Conservation (phyloP, 2,329 filamentous ascomycete genomes). For the Diaporthe sp. region DNA sequence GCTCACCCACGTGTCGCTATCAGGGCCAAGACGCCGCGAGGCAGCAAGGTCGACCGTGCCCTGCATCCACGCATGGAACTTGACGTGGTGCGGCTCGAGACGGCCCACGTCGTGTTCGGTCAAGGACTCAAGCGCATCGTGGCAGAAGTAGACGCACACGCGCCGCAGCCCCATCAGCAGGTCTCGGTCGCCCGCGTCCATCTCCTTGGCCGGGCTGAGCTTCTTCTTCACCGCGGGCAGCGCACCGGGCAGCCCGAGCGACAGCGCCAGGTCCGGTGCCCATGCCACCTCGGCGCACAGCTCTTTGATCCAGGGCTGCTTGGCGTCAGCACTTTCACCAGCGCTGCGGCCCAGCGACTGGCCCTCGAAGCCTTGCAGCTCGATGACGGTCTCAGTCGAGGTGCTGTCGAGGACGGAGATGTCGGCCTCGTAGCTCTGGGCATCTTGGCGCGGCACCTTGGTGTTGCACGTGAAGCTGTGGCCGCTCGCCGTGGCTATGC, state of each 20-base stretch:
- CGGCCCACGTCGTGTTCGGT: not conserved
- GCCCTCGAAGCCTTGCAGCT: not conserved
- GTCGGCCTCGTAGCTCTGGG: not conserved
- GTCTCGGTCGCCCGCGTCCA: not conserved
- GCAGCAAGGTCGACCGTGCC: not conserved
- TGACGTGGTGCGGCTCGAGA: slow-evolving; percentile 3
- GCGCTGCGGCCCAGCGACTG: not conserved
- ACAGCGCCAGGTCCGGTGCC: not conserved
- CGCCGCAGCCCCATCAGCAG: slow-evolving; percentile 11
- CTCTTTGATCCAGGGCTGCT: not conserved
- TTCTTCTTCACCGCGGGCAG: not conserved
- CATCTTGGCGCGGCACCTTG: fast-evolving
- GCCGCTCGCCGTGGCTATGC: not conserved
- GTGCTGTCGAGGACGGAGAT: not conserved
- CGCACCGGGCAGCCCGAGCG: not conserved
- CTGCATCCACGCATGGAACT: slow-evolving; percentile 29
- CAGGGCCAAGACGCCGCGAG: not conserved
- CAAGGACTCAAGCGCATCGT: not conserved
- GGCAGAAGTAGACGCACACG: slow-evolving; percentile 35
- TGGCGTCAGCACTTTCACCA: too few relatives aligned
- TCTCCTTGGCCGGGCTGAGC: not conserved
- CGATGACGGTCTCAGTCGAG: not conserved
- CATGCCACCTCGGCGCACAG: not conserved
- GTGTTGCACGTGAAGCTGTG: not conserved
- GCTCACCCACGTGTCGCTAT: slow-evolving; percentile 2